These are phyloP conservation scores for Lavandula angustifolia DNA, from an alignment of 257 asterid species.

Conservation along the genomic window DNA sequence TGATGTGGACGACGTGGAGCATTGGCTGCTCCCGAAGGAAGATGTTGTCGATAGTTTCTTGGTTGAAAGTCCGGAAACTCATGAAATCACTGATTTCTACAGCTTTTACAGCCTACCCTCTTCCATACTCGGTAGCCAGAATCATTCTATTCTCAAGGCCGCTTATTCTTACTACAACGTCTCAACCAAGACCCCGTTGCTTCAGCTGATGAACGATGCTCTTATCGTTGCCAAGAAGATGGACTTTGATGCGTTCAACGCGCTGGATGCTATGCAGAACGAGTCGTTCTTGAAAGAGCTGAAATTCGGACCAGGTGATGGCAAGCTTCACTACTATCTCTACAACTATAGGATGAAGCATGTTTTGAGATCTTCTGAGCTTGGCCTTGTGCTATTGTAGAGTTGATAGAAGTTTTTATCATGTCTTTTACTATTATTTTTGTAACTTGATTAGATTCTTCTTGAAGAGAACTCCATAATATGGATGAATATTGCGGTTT, in stretches of 20 bases:
- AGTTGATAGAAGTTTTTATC: conserved; percentile 8
- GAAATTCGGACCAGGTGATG: conserved; percentile 87
- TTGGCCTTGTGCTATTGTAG: conserved; percentile 73
- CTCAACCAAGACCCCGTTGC: conserved; percentile 62
- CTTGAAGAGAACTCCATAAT: not conserved
- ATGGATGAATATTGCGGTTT: too few species aligned
- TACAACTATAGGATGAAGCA: conserved; percentile 66
- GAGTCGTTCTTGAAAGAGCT: conserved; percentile 76
- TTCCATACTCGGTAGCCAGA: conserved; percentile 71
- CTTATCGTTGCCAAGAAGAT: conserved; percentile 73
- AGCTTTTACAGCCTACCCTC: conserved; percentile 84
- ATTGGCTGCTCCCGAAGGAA: conserved; percentile 75
- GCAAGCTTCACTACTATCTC: conserved; percentile 71
- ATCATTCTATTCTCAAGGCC: conserved; percentile 61
- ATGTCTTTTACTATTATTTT: conserved; percentile 1
- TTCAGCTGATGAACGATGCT: conserved; percentile 82
- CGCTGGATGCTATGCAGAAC: conserved; percentile 80
- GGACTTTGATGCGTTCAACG: conserved; percentile 75
- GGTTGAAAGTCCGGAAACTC: conserved; percentile 68
- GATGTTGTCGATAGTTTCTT: conserved; percentile 71
- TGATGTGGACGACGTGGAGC: conserved; percentile 67
- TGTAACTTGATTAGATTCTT: conserved; percentile 23
- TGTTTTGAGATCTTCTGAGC: conserved; percentile 63
- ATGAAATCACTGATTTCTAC: conserved; percentile 77
- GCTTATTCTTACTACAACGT: conserved; percentile 74